phyloP scores from a whole-genome alignment of 2,329 filamentous ascomycete genomes.

The Hypoxylon sp. region DNA sequence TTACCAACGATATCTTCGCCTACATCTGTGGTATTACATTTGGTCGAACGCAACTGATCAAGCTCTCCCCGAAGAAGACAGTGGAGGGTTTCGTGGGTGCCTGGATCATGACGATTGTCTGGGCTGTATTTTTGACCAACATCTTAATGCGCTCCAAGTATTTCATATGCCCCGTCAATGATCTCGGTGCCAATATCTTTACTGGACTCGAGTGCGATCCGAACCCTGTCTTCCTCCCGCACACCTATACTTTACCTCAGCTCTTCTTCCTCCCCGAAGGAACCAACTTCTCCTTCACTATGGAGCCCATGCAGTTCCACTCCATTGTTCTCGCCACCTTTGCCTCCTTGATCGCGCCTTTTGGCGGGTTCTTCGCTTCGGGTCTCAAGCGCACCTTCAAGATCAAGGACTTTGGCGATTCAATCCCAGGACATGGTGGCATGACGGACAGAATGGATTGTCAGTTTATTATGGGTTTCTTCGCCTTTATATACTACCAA shows the following conservation, averaged over 20 bases:
- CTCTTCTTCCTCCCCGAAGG: slow-evolving; percentile 70
- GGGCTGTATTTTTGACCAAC: slow-evolving; percentile 85
- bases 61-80: slow-evolving; percentile 98
- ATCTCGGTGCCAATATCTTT: slow-evolving; percentile 93
- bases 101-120: slow-evolving; percentile 94
- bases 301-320: slow-evolving; percentile 94
- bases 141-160: slow-evolving; percentile 92
- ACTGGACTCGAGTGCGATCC: slow-evolving; percentile 90
- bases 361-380: slow-evolving; percentile 98
- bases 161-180: slow-evolving; percentile 98
- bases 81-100: slow-evolving; percentile 97
- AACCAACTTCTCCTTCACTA: slow-evolving; percentile 71
- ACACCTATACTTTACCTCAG: slow-evolving; percentile 64
- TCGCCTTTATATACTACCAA: slow-evolving; percentile 98
- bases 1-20: slow-evolving; percentile 98
- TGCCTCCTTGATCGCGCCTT: slow-evolving; percentile 95
- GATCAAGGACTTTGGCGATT: slow-evolving; percentile 99
- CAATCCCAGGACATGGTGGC: slow-evolving; percentile 95
- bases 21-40: slow-evolving; percentile 98
- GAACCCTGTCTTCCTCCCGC: slow-evolving; percentile 91
- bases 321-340: slow-evolving; percentile 92
- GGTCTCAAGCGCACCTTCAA: slow-evolving; percentile 99
- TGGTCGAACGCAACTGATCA: slow-evolving; percentile 95
- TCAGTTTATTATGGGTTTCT: slow-evolving; percentile 99
- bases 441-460: slow-evolving; percentile 99